Evolutionary conservation across 139 green algal genomes (phyloP), one percentile per base, ranked within the genome.

Genomic region (Spirogloea muscicola): DNA sequence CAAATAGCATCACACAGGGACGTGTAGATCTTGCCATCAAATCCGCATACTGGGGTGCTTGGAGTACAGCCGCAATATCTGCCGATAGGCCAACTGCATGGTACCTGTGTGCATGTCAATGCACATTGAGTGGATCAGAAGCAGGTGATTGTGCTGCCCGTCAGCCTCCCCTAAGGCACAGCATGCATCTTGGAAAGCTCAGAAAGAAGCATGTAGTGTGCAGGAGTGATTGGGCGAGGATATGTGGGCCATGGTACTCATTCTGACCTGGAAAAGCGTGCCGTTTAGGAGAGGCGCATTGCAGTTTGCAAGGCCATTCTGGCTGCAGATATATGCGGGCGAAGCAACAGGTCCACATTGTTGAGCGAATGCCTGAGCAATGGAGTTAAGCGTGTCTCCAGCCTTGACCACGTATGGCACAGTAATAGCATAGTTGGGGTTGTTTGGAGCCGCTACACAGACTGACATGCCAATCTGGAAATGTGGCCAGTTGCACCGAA

Each of bases 1-100:
- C 67, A 76, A 9, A 57, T 10, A 18, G 67, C 67, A 49, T 76
- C 67, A 34, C 67, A 76, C 40, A 52, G 39, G 25, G 67, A 76
- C n/a, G 25, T n/a, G 49, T 76, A 76, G 49, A 27, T 60, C 16
- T 52, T 25, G 46, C 44, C 42, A 49, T 76, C 49, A 29, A 41
- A 49, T 7, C 67, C 67, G 49, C 55, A 76, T 39, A 76, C 67
- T 3, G 25, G 39, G 16, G 40, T 18, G 5, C 27, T 27, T 16
- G 49, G 36, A 2, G 40, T 27, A 37, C 67, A 76, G 25, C 67
- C 67, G 49, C 67, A 76, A 3, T 21, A 41, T 27, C 36, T 13
- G 1, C 67, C 67, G 3, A 59, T 4, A 10, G 18, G n/a, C n/a
- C 16, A 10, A 9, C 34, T 21, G 31, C 67, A 76, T 31, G 67